Evolutionary conservation across 2,329 filamentous ascomycete genomes (phyloP), one percentile per base, ranked within the genome.

Genomic region (Exserohilum turcica): DNA sequence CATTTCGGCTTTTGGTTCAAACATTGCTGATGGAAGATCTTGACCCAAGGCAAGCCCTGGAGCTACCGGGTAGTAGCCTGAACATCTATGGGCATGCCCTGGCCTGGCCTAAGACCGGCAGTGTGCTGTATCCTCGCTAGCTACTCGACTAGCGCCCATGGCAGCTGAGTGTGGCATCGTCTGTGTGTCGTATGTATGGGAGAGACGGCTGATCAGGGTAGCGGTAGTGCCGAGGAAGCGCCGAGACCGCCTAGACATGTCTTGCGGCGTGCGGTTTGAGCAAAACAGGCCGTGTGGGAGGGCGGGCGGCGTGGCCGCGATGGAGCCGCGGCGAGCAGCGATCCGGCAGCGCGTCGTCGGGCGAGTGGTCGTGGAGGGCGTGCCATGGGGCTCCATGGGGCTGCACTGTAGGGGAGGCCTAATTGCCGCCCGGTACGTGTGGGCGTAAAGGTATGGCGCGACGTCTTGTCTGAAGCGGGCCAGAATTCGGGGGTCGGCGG

Each of bases 1-100:
- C 65, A 67, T 67, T 38, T 39, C 44, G 57, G 48, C 40, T 32
- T 45, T 44, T 51, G 36, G 35, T 18, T 39, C 45, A 24, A 45
- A 29, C 28, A 48, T 43, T 21, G 13, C 18, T 44, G 38, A 21
- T 37, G 38, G 52, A 45, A 43, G 52, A 43, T 43, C 47, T 44
- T 47, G 36, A 37, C 48, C 52, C 39, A 27, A 43, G 52, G 24
- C 27, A 21, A 46, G 40, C 39, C 38, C 28, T 37, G 31, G 36
- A 48, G 37, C 28, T 27, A 32, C 36, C 16, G 12, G 29, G 35
- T 19, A 19, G 24, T 39, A 28, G 32, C 29, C 38, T 19, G 27
- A 37, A 43, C 32, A 49, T 29, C n/a, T 21, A 44, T 18, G 13
- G 39, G 33, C 27, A 29, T 44, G n/a, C 37, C 46, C 38, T 51